phyloP scores from a whole-genome alignment of 208 protist genomes.

The Balamuthia mandrillaris region DNA sequence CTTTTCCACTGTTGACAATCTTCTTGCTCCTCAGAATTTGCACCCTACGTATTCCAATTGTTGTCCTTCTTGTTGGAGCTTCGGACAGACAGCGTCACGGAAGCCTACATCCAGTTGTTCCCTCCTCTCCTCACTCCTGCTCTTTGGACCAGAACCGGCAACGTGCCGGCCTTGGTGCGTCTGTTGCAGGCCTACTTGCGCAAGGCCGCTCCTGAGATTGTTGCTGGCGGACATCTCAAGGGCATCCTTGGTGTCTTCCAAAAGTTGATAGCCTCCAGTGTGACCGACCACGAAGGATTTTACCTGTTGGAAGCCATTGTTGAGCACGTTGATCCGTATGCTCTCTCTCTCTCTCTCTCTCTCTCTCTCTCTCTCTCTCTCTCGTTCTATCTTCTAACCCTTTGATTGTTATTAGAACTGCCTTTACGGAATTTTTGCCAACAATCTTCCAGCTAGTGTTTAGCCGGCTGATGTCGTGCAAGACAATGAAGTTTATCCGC shows the following conservation, averaged over 20 bases:
- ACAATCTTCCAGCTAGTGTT: background rate
- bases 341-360: too few relatives aligned
- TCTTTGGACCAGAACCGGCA: constrained; percentile 61
- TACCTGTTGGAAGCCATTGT: constrained; percentile 14
- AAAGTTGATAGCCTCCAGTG: constrained; percentile 2
- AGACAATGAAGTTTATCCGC: constrained; percentile 19
- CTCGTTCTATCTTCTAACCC: too few relatives aligned
- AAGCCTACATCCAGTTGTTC: constrained; percentile 54
- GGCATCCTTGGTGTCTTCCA: constrained; percentile 23
- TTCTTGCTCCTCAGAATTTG: constrained; percentile 76
- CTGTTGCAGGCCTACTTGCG: constrained; percentile 59
- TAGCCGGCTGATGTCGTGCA: background rate
- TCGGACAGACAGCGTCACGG: constrained; percentile 37
- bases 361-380: too few relatives aligned
- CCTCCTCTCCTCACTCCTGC: constrained; percentile 36
- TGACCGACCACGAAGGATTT: constrained; percentile 20
- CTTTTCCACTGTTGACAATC: background rate
- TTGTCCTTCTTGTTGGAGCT: constrained; percentile 88
- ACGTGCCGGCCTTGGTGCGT: constrained; percentile 67
- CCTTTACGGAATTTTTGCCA: too few relatives aligned
- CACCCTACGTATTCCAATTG: constrained; percentile 94
- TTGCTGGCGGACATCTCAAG: background rate
- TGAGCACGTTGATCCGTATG: constrained; percentile 16
- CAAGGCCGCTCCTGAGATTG: constrained; percentile 36
- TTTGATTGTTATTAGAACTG: too few relatives aligned